These are phyloP conservation scores for Linnemannia elongata DNA, from an alignment of 192 early-diverging fungal genomes.

Conservation along the genomic window DNA sequence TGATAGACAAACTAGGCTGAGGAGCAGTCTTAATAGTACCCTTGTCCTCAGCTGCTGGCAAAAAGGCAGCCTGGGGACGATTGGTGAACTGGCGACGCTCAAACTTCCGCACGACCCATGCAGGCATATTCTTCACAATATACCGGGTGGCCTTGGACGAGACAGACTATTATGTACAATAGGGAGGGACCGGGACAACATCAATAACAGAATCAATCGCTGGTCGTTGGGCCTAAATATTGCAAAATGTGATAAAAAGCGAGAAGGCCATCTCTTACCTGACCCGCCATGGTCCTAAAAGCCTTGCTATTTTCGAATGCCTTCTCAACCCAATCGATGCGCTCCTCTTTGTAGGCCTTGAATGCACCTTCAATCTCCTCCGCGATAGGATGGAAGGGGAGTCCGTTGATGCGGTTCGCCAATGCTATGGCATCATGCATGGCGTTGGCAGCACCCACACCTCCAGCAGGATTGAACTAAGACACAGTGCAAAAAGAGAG, in stretches of 20 bases:
- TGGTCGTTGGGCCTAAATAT: not conserved
- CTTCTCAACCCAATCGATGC: not conserved
- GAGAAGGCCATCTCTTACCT: not conserved
- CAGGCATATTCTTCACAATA: too few species aligned
- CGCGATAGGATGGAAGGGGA: not conserved
- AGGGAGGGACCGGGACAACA: too few species aligned
- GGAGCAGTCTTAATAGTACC: not conserved
- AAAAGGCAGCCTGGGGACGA: not conserved
- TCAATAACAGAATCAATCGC: not conserved
- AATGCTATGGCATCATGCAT: constrained; percentile 33
- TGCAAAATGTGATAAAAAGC: too few species aligned
- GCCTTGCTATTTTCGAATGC: not conserved
- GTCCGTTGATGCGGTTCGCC: constrained; percentile 29
- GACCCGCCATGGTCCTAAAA: not conserved
- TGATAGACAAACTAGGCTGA: not conserved
- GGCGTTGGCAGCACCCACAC: not conserved
- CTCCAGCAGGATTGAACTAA: too few species aligned
- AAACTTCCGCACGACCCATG: too few species aligned
- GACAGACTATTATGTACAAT: not conserved
- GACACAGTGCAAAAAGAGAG: too few species aligned
- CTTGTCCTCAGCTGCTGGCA: not conserved
- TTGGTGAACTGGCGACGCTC: not conserved
- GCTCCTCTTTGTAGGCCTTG: constrained; percentile 20
- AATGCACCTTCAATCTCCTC: constrained; percentile 12
- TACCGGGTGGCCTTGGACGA: not conserved